Conservation (phyloP, 352 stramenopile species). For the Phytopythium cucurbitacearum region DNA sequence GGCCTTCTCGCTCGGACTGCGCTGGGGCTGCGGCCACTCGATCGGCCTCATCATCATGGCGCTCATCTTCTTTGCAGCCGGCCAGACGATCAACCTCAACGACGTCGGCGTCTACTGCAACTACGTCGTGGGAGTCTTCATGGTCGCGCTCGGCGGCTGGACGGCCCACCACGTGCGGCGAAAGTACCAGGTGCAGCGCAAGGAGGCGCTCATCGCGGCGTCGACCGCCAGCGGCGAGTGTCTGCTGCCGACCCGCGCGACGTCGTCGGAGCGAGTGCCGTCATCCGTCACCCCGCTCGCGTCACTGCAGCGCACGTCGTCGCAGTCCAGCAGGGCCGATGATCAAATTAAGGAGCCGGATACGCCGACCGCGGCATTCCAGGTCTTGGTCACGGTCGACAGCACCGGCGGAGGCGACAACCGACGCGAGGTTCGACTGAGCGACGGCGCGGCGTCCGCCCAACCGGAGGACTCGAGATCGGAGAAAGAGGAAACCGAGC, state of each 20-base stretch:
- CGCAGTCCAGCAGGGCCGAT: neutral
- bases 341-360: neutral
- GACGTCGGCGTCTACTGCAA: conserved; percentile 58
- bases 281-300: conserved; percentile 4
- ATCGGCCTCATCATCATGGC: conserved; percentile 87
- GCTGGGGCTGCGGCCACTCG: conserved; percentile 90
- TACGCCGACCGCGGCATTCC: neutral
- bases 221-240: neutral
- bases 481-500: neutral
- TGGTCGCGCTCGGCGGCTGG: conserved; percentile 67
- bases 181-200: conserved; percentile 47
- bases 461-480: neutral
- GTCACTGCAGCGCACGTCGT: conserved; percentile 6
- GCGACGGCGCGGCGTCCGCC: too few relatives aligned
- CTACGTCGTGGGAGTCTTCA: conserved; percentile 75
- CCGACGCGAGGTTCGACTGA: too few relatives aligned
- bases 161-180: conserved; percentile 40
- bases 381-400: too few relatives aligned
- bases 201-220: conserved; percentile 18
- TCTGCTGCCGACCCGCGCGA: neutral
- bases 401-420: too few relatives aligned
- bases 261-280: neutral
- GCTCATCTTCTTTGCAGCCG: conserved; percentile 71
- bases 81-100: conserved; percentile 43
- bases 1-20: conserved; percentile 82